These are phyloP conservation scores for Naganishia randhawae DNA, from an alignment of 768 basidiomycete species.

Conservation along the genomic window DNA sequence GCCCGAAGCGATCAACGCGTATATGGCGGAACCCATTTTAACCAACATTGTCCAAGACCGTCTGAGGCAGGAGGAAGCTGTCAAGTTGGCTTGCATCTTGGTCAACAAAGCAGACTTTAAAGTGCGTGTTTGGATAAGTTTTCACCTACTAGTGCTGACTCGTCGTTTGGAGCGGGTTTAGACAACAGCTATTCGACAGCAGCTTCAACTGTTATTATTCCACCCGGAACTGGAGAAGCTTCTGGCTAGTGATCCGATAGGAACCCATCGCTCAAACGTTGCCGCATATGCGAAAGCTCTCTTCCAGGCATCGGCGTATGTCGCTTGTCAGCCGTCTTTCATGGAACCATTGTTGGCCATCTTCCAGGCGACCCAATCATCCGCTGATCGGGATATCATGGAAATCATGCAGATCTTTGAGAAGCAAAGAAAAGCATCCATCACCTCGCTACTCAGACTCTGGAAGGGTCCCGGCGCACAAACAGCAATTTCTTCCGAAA, in stretches of 20 bases:
- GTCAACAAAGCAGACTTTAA: slow-evolving; percentile 59
- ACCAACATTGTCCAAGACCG: slow-evolving; percentile 62
- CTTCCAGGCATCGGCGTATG: slow-evolving; percentile 71
- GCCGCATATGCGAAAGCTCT: slow-evolving; percentile 53
- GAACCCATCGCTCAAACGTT: slow-evolving; percentile 3
- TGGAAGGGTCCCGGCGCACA: slow-evolving; percentile 60
- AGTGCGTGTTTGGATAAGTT: slow-evolving; percentile 52
- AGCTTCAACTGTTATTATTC: slow-evolving; percentile 65
- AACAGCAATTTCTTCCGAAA: slow-evolving; percentile 9
- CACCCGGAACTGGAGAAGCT: slow-evolving; percentile 22
- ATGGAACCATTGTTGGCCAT: slow-evolving; percentile 70
- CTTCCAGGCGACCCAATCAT: slow-evolving; percentile 70
- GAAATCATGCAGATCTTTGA: slow-evolving; percentile 34
- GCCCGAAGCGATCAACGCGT: slow-evolving; percentile 53
- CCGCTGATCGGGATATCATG: slow-evolving; percentile 64
- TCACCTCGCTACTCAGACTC: slow-evolving; percentile 57
- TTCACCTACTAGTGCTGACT: slow-evolving; percentile 1
- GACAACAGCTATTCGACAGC: slow-evolving; percentile 49
- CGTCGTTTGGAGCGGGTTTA: background rate
- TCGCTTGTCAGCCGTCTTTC: slow-evolving; percentile 80
- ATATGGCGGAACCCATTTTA: slow-evolving; percentile 69
- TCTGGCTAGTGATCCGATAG: slow-evolving; percentile 5
- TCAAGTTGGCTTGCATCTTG: slow-evolving; percentile 55
- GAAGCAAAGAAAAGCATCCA: slow-evolving; percentile 10
- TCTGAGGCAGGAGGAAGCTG: slow-evolving; percentile 49